Conservation (phyloP, 129 eudicot genomes). For the Pittosporum tobira region DNA sequence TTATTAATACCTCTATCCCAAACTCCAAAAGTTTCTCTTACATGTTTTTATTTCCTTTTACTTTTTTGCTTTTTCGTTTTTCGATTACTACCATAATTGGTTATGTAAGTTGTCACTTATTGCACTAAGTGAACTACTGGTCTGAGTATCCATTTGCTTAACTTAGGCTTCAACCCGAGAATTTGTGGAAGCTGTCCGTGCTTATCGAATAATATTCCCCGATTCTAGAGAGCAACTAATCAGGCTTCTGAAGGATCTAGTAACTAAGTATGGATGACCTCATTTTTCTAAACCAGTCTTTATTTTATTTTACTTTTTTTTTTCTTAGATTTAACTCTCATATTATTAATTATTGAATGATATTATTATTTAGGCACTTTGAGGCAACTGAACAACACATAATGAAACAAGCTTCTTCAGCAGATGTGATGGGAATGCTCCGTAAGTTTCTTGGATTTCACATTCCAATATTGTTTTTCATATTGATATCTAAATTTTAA, state of each 20-base stretch:
- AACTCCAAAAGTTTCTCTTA: too few relatives aligned
- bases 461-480: too few relatives aligned
- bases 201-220: conserved; percentile 79
- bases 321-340: conserved; percentile 12
- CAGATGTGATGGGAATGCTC: conserved; percentile 49
- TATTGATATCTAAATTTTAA: too few relatives aligned
- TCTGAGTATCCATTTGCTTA: conserved; percentile 15
- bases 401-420: conserved; percentile 38
- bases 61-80: too few relatives aligned
- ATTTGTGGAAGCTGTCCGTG: conserved; percentile 85
- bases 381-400: conserved; percentile 61
- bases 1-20: too few relatives aligned
- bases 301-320: conserved; percentile 8
- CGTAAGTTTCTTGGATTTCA: too few relatives aligned
- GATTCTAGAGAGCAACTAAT: conserved; percentile 76
- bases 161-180: conserved; percentile 79
- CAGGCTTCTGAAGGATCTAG: conserved; percentile 63
- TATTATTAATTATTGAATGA: conserved; percentile 4
- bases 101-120: neutral
- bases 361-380: conserved; percentile 55
- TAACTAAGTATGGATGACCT: conserved; percentile 37
- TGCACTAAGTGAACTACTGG: neutral
- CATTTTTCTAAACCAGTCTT: neutral
- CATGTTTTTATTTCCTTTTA: too few relatives aligned
- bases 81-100: neutral